These are phyloP conservation scores for Chlamydomonas asymmetrica DNA, from an alignment of 139 green algal genomes.

Conservation along the genomic window DNA sequence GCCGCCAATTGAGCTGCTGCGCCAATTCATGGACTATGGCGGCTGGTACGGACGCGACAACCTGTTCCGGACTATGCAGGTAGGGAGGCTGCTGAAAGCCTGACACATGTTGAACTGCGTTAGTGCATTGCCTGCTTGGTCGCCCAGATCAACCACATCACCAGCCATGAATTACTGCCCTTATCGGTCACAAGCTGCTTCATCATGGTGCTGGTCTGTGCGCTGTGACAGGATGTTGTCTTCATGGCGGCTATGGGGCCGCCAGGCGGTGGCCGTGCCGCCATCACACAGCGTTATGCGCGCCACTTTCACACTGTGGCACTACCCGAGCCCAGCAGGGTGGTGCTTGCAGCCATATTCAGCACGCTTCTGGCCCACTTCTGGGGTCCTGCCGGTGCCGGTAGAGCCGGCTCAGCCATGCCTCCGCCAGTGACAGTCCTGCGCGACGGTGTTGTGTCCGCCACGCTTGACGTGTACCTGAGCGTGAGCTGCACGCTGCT, in stretches of 20 bases:
- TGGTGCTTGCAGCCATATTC: too few relatives aligned
- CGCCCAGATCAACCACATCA: slow-evolving; percentile 29
- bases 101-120: slow-evolving; percentile 1
- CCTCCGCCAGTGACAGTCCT: too few relatives aligned
- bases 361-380: too few relatives aligned
- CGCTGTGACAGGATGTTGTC: slow-evolving; percentile 45
- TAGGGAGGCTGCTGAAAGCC: slow-evolving; percentile 26
- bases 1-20: slow-evolving; percentile 82
- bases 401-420: too few relatives aligned
- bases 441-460: slow-evolving; percentile 30
- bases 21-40: slow-evolving; percentile 79
- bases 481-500: slow-evolving; percentile 46
- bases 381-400: too few relatives aligned
- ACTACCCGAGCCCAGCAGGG: slow-evolving; percentile 57
- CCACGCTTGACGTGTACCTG: slow-evolving; percentile 64
- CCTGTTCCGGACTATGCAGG: slow-evolving; percentile 61
- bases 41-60: slow-evolving; percentile 80
- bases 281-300: slow-evolving; percentile 62
- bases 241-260: slow-evolving; percentile 73
- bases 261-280: slow-evolving; percentile 66
- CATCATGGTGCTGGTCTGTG: neutral
- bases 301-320: slow-evolving; percentile 61
- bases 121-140: too few relatives aligned
- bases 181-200: too few relatives aligned
- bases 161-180: slow-evolving; percentile 54